Base-by-base conservation (phyloP, 768 basidiomycete genomes). In the Tylopilus rubrobrunneus region DNA sequence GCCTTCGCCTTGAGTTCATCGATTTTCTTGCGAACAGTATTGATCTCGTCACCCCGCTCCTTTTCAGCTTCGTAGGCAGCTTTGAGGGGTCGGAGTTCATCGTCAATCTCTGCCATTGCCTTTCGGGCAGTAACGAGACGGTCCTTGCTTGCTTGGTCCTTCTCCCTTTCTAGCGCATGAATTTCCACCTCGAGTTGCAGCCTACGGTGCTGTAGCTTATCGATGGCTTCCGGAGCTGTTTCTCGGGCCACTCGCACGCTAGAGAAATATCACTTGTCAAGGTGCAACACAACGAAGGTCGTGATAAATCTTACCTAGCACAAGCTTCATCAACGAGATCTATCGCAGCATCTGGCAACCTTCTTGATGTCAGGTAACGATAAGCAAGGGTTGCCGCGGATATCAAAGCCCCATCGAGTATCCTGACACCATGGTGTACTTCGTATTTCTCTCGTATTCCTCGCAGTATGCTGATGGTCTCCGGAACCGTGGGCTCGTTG, bases 361-460 rank as follows among this genome's bases (percentile, higher is more conserved):
- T 77, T 58, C 90, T 77, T 14, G 84, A 84, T 4, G 91, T 91
- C 48, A 99, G 75, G 63, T 98, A 99, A 34, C 96, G 91, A 70
- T 92, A 89, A 2, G 96, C 96, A 53, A 99, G 80, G 14, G 86
- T 87, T 0, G 94, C 94, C 9, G 96, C 95, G 11, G 85, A 75
- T 60, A 97, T 93, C 55, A 99, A 76, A 2, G 96, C 86, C 8
- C 84, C 83, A 62, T 98, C 96, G 56, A 85, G 76, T 59, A 98
- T 94, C 51, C 87, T 79, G 42, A 98, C 92, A 59, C 91, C 92
- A 55, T 93, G 92, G 63, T 92, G 87, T 1, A 95, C 91, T 68
- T 92, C 89, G 67, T 97, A 97, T 69, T 92, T 92, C 66, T 96
- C 93, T 41, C 89, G 79, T 67, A 98, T 92, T 53, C 96, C 96